phyloP scores from a whole-genome alignment of 805 yeast species.

The Candida jianshihensis region DNA sequence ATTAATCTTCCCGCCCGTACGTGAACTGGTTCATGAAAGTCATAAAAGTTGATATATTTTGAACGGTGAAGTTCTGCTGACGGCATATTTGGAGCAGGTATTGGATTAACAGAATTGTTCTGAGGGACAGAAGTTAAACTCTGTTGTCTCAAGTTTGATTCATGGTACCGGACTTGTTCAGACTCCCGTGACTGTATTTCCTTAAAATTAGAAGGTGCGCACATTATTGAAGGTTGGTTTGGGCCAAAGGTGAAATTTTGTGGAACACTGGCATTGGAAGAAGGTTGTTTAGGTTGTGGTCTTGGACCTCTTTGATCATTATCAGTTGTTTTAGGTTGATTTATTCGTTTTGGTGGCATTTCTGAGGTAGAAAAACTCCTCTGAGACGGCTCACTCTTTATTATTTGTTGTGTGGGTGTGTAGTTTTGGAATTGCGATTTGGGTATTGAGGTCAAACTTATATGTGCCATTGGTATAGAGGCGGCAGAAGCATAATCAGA shows the following conservation, averaged over 20 bases:
- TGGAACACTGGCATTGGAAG: not conserved
- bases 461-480: slow-evolving; percentile 19
- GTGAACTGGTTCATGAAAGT: slow-evolving; percentile 22
- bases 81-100: not conserved
- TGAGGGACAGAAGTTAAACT: not conserved
- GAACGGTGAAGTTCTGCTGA: not conserved
- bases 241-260: not conserved
- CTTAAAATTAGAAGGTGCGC: not conserved
- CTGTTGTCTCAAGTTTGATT: slow-evolving; percentile 3
- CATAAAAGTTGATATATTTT: slow-evolving; percentile 23
- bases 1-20: slow-evolving; percentile 27
- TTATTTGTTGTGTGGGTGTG: too few species aligned
- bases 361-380: too few species aligned
- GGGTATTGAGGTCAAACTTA: slow-evolving; percentile 2
- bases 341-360: too few species aligned
- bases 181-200: not conserved
- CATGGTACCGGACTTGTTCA: slow-evolving; percentile 1
- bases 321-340: too few species aligned
- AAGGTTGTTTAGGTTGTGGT: not conserved
- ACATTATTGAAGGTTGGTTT: not conserved
- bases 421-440: not conserved
- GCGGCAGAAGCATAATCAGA: slow-evolving; percentile 18
- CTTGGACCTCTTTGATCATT: not conserved
- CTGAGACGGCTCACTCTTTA: too few species aligned
- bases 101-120: not conserved